A percentile compares a stretch with the other conserved stretches of the same genome.
phyloP scores from a whole-genome alignment of 2,329 filamentous ascomycete genomes.

The Cytospora mali region DNA sequence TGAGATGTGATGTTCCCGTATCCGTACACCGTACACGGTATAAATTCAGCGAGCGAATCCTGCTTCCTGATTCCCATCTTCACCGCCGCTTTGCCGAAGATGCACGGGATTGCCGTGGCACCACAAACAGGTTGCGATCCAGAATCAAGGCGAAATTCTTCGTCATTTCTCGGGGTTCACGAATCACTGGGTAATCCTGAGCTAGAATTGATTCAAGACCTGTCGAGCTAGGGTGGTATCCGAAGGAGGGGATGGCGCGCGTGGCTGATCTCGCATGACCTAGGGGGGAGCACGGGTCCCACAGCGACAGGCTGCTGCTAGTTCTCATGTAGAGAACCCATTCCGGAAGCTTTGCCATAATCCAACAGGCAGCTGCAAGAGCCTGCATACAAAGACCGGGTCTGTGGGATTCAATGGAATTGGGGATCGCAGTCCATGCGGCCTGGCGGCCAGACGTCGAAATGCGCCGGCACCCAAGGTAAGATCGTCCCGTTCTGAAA shows the following conservation, averaged over 20 bases:
- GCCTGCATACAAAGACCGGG: constrained; percentile 6
- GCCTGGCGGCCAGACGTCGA: too few relatives aligned
- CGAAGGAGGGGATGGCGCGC: constrained; percentile 18
- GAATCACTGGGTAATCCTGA: constrained; percentile 6
- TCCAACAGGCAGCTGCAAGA: neutral
- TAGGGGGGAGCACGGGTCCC: constrained; percentile 15
- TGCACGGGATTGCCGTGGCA: constrained; percentile 23
- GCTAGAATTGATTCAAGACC: constrained; percentile 14
- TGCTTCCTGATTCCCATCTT: constrained; percentile 14
- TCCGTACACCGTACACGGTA: constrained; percentile 13
- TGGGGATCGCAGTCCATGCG: constrained; percentile 5
- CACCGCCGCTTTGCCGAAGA: constrained; percentile 28
- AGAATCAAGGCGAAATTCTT: constrained; percentile 8
- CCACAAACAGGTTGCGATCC: constrained; percentile 24
- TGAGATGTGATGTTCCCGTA: constrained; percentile 12
- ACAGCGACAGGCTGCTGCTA: constrained; percentile 15
- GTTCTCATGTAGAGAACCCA: constrained; percentile 1
- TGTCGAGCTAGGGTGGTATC: constrained; percentile 21
- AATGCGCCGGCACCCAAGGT: constrained; percentile 3
- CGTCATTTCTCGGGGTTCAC: constrained; percentile 19
- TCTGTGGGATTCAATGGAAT: constrained; percentile 10
- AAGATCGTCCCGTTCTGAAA: neutral
- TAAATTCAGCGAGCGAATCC: constrained; percentile 18
- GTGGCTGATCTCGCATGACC: constrained; percentile 26
- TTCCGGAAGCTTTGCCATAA: constrained; percentile 7